phyloP scores from a whole-genome alignment of 164 flowering plant genomes.

The Amborella trichopoda region DNA sequence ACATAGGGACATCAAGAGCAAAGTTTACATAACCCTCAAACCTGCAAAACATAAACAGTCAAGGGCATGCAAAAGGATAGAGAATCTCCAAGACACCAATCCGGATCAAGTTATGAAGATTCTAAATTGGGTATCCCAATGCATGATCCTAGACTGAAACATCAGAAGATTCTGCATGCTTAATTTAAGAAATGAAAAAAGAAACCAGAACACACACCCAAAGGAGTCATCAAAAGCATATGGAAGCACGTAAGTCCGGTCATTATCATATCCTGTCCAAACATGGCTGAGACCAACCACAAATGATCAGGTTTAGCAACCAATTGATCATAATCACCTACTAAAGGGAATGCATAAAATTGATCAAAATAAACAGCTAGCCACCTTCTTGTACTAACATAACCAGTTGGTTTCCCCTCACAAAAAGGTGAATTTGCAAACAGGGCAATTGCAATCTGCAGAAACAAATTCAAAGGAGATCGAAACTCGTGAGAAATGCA shows the following conservation, averaged over 20 bases:
- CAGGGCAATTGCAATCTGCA: slow-evolving; percentile 91
- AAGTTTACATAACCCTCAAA: slow-evolving; percentile 96
- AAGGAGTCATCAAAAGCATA: slow-evolving; percentile 94
- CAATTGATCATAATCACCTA: slow-evolving; percentile 5
- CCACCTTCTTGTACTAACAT: slow-evolving; percentile 96
- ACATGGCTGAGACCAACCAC: slow-evolving; percentile 49
- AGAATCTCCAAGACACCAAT: too few relatives aligned
- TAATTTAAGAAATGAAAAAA: too few relatives aligned
- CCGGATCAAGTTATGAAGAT: too few relatives aligned
- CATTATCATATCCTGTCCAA: slow-evolving; percentile 89
- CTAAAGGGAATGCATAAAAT: slow-evolving; percentile 1
- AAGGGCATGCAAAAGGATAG: too few relatives aligned
- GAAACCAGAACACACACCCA: slow-evolving; percentile 43
- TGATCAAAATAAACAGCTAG: slow-evolving; percentile 15
- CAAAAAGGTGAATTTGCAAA: slow-evolving; percentile 99
- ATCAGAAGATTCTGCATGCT: too few relatives aligned
- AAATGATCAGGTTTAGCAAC: neutral
- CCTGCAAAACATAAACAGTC: slow-evolving; percentile 31
- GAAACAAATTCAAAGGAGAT: neutral
- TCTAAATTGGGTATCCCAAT: too few relatives aligned
- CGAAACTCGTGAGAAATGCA: too few relatives aligned
- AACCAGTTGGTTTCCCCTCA: slow-evolving; percentile 96
- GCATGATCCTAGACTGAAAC: too few relatives aligned
- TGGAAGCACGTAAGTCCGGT: slow-evolving; percentile 96
- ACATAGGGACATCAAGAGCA: slow-evolving; percentile 99